Evolutionary conservation across 176 grass and related monocot genomes (phyloP), one percentile per base, ranked within the genome.

Genomic region (Pontederia crassipes): DNA sequence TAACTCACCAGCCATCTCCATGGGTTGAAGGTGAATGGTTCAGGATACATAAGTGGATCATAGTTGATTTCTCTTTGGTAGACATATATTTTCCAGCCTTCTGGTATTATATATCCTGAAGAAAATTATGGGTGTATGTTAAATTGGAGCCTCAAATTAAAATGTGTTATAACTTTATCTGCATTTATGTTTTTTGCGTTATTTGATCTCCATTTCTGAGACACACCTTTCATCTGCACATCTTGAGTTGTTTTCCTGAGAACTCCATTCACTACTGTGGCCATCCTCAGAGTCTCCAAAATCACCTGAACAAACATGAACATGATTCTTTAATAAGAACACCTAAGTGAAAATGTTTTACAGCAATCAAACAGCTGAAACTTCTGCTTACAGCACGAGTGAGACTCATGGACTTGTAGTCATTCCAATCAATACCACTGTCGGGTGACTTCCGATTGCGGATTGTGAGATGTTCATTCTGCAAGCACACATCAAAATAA

Each of bases 51-150:
- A 55, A 71, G 78, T 5, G 83, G 83, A 52, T 96, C 91, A 49
- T 96, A 96, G 49, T 96, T 96, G 75, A 96, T 96, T 78, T 96
- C 91, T 65, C 91, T 82, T 55, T 83, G 90, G 75, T 90, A 90
- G 8, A 96, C 86, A 82, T 90, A 96, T 59, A 96, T 96, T 82
- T 80, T 90, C 91, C 91, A 96, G 35, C 72, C 83, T 78, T 89
- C 75, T 29, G 91, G 91, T 64, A 96, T 96, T 45, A 79, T 55
- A 75, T 87, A 85, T 17, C 91, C 91, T 96, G 69, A 66, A 80
- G 71, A 52, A 62, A 87, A 80, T 18, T 46, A 9, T 17, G 48
- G 46, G 55, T 28, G 13, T 35, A 32, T 46, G 4, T 13, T 15
- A 14, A 50, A 15, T n/a, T 15, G 49, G 18, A 14, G 29, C 11